phyloP scores from a whole-genome alignment of 306 rosid genomes.

The Prunus padus region DNA sequence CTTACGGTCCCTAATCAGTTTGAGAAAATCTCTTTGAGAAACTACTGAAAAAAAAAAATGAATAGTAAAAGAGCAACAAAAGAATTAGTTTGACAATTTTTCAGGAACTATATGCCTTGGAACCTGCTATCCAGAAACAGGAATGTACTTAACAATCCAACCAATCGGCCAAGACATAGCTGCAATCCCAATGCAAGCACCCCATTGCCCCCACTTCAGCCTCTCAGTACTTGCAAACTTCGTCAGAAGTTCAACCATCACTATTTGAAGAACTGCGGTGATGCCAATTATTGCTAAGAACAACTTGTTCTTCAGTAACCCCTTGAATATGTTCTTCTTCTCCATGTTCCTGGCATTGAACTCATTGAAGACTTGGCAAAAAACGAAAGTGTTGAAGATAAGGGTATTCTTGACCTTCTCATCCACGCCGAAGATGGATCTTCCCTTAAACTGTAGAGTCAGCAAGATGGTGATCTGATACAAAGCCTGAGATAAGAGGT shows the following conservation, averaged over 20 bases:
- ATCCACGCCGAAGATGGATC: no score
- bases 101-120: neutral
- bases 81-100: neutral
- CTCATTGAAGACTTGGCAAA: no score
- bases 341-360: no score
- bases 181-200: constrained; percentile 18
- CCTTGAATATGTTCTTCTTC: neutral
- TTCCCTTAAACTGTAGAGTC: neutral
- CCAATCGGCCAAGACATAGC: constrained; percentile 21
- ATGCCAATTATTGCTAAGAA: constrained; percentile 6
- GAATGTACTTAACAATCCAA: constrained; percentile 26
- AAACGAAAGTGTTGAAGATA: no score
- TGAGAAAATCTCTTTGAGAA: no score
- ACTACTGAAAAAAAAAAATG: no score
- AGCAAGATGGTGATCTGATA: constrained; percentile 14
- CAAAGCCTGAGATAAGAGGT: constrained; percentile 19
- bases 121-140: constrained; percentile 1
- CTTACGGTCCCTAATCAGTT: no score
- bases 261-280: constrained; percentile 12
- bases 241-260: constrained; percentile 22
- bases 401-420: no score
- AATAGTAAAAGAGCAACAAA: no score
- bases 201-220: constrained; percentile 22
- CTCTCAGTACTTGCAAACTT: constrained; percentile 19
- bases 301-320: constrained; percentile 12